Base-by-base conservation (phyloP, 2,329 filamentous ascomycete genomes). In the Celoporthe dispersa region DNA sequence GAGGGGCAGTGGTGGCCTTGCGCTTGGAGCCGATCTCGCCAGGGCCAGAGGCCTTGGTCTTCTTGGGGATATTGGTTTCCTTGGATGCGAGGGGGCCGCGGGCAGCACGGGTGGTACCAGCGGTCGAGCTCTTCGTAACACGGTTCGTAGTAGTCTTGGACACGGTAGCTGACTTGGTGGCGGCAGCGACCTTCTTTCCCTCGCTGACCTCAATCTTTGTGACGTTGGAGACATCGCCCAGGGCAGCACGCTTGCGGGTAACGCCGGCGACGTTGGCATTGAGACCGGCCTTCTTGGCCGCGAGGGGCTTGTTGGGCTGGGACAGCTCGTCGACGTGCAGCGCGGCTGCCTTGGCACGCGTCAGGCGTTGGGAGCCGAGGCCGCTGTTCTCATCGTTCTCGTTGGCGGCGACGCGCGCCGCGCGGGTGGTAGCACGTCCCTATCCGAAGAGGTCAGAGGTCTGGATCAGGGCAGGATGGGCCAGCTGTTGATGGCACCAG, bases 161-260 rank as follows among this genome's bases (percentile, higher is more conserved):
- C 55, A 93, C 88, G 37, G 94, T 84, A 68, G 90, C 90, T 69
- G 83, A 83, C 82, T 94, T 92, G 78, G 84, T 85, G 55, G 84
- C 79, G 55, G 84, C 79, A 61, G 85, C 64, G 68, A 68, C 82
- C 86, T 97, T 97, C 86, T 97, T 97, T 75, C 86, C 88, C 68
- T 93, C 92, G 73, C 86, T 84, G 7, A 81, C 85, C 67, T 93
- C 92, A 63, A 87, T 87, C 81, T 98, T 98, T 76, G 90, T 68
- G 73, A 97, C 92, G 83, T 99, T 99, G 88, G 94, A 98, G 75
- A 98, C 92, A 84, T 99, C 96, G 70, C 93, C 94, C 51, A 99
- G 87, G 64, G 93, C 94, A 76, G 92, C 88, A 78, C 96, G 93
- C 84, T 92, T 96, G 78, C 92, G 88, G 51, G 68, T 70, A 51